A percentile compares a stretch with the other conserved stretches of the same genome.
Evolutionary conservation across 2,329 filamentous ascomycete genomes (phyloP).

Genomic region (Didymellaceae sp.): DNA sequence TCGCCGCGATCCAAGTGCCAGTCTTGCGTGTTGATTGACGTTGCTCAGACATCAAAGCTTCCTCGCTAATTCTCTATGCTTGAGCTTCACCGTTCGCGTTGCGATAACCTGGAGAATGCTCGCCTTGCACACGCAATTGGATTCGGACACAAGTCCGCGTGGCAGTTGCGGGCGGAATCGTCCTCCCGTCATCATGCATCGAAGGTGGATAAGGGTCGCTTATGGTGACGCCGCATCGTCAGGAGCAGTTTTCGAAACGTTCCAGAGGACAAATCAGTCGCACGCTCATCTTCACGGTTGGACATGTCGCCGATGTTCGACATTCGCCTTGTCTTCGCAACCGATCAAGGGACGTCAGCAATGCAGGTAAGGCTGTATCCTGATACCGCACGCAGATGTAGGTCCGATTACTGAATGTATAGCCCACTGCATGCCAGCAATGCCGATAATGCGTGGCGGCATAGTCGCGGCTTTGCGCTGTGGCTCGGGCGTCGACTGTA

Average conservation of each 20-base stretch:
- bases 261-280: constrained; percentile 1
- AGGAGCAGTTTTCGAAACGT: constrained; percentile 12
- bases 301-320: constrained; percentile 5
- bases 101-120: constrained; percentile 4
- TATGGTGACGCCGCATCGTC: constrained; percentile 16
- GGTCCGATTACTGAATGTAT: background rate
- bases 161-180: constrained; percentile 4
- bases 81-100: constrained; percentile 11
- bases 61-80: constrained; percentile 18
- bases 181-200: constrained; percentile 11
- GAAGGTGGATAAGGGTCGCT: constrained; percentile 14
- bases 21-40: constrained; percentile 7
- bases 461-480: constrained; percentile 1
- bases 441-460: constrained; percentile 2
- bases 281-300: background rate
- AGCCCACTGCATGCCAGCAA: background rate
- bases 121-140: constrained; percentile 14
- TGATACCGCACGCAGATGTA: constrained; percentile 4
- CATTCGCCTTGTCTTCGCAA: constrained; percentile 3
- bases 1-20: constrained; percentile 10
- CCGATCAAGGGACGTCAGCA: background rate
- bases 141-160: constrained; percentile 12
- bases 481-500: background rate
- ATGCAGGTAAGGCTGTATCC: constrained; percentile 7
- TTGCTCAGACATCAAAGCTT: constrained; percentile 20